These are phyloP conservation scores for Neonectria neomacrospora DNA, from an alignment of 2,329 filamentous ascomycete genomes.

Conservation along the genomic window DNA sequence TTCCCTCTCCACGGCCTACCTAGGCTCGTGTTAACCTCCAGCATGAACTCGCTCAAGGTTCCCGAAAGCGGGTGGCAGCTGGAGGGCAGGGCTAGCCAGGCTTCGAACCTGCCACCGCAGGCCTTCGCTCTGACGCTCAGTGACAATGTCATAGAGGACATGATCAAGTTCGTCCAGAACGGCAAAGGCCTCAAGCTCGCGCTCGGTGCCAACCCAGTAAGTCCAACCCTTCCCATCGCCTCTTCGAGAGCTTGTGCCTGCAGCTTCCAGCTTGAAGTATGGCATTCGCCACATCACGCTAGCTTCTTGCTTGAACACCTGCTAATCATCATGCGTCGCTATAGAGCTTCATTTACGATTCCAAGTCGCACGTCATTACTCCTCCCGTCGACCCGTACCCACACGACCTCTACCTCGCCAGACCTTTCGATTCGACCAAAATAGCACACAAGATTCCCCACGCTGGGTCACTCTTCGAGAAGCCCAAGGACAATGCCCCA, in stretches of 20 bases:
- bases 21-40: constrained; percentile 45
- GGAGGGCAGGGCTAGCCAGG: constrained; percentile 60
- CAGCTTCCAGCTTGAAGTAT: not conserved
- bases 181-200: constrained; percentile 66
- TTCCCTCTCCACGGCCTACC: constrained; percentile 43
- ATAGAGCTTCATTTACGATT: constrained; percentile 66
- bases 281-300: not conserved
- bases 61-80: constrained; percentile 68
- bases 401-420: constrained; percentile 67
- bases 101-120: constrained; percentile 61
- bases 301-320: not conserved
- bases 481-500: constrained; percentile 45
- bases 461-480: constrained; percentile 63
- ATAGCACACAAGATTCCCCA: constrained; percentile 61
- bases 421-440: constrained; percentile 59
- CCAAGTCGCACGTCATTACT: constrained; percentile 59
- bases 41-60: constrained; percentile 66
- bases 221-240: constrained; percentile 44
- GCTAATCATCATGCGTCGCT: constrained; percentile 29
- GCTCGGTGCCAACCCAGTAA: constrained; percentile 69
- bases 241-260: not conserved
- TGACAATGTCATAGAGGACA: constrained; percentile 68
- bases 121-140: constrained; percentile 68
- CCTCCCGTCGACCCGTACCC: constrained; percentile 58
- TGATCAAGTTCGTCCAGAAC: constrained; percentile 68